These are phyloP conservation scores for Rhodomyrtus tomentosa DNA, from an alignment of 345 rosid genomes.

Conservation along the genomic window DNA sequence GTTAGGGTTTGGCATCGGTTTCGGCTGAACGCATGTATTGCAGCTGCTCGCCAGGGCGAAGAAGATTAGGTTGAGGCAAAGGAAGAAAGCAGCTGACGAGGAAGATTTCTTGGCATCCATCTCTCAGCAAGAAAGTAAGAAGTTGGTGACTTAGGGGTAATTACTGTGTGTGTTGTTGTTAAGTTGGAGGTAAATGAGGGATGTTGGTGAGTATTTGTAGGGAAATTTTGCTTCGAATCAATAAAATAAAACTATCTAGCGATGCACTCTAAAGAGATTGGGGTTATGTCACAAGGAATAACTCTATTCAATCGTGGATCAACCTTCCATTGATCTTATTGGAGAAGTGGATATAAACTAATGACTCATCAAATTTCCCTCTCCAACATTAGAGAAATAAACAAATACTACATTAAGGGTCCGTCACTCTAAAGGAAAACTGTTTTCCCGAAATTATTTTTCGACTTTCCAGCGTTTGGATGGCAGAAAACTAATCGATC, in stretches of 20 bases:
- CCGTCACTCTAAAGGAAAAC: background rate
- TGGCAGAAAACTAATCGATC: background rate
- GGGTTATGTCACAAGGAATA: background rate
- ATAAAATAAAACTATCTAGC: background rate
- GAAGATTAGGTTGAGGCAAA: constrained; percentile 19
- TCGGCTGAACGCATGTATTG: constrained; percentile 33
- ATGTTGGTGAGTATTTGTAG: background rate
- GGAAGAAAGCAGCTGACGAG: constrained; percentile 12
- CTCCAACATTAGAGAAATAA: background rate
- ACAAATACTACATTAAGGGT: background rate
- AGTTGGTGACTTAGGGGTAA: background rate
- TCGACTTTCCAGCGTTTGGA: background rate
- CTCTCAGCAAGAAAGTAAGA: background rate
- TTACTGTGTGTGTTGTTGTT: background rate
- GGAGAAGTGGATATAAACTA: background rate
- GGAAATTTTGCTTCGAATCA: background rate
- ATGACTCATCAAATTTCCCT: background rate
- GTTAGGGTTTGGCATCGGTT: constrained; percentile 31
- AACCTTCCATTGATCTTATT: background rate
- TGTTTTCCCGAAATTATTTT: background rate
- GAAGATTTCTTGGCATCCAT: constrained; percentile 26
- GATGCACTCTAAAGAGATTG: background rate
- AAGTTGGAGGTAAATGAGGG: background rate
- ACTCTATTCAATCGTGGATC: background rate
- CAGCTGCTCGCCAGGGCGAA: constrained; percentile 34